These are phyloP conservation scores for Didymella keratinophila DNA, from an alignment of 2,329 filamentous ascomycete genomes.

Conservation along the genomic window DNA sequence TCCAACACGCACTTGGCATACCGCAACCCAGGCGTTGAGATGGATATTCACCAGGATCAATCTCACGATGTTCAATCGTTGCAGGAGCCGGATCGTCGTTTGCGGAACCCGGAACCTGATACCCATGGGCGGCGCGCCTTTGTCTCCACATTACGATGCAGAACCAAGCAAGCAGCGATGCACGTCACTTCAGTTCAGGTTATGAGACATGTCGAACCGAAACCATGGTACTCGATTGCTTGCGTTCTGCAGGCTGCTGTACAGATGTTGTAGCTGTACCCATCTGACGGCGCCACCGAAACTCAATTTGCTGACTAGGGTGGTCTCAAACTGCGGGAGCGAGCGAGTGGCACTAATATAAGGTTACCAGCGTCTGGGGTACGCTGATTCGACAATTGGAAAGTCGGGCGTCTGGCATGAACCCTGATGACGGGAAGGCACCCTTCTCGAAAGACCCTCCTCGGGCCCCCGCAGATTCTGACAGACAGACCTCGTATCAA, in stretches of 20 bases:
- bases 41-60: conserved; percentile 2
- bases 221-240: background rate
- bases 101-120: conserved; percentile 1
- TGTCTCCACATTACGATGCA: background rate
- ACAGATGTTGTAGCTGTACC: background rate
- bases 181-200: background rate
- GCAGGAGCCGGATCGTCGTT: conserved; percentile 2
- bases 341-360: conserved; percentile 4
- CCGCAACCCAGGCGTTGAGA: background rate
- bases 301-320: conserved; percentile 4
- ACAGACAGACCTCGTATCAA: conserved; percentile 7
- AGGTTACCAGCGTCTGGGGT: conserved; percentile 1
- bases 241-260: background rate
- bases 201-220: background rate
- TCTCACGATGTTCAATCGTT: conserved; percentile 2
- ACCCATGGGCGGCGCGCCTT: background rate
- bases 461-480: conserved; percentile 6
- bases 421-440: conserved; percentile 6
- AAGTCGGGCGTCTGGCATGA: conserved; percentile 7
- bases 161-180: background rate
- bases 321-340: conserved; percentile 16
- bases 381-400: conserved; percentile 10
- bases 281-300: conserved; percentile 9
- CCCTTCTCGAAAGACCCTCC: conserved; percentile 12
- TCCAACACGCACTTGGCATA: background rate